These are phyloP conservation scores for Botrytis porri DNA, from an alignment of 2,329 filamentous ascomycete species.

Conservation along the genomic window DNA sequence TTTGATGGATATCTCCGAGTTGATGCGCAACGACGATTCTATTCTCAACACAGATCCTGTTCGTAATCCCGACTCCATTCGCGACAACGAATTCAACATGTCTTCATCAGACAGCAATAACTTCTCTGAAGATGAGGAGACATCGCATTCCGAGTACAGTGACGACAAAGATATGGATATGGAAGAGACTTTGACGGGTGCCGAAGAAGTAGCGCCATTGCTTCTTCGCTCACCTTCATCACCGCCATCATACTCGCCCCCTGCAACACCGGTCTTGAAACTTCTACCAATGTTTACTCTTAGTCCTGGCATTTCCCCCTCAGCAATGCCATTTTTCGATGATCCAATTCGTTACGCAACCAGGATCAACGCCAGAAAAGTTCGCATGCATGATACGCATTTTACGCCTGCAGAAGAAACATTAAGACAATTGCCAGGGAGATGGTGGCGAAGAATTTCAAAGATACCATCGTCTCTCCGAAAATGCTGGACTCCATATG, in stretches of 20 bases:
- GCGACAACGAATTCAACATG: neutral
- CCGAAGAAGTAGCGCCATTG: too few relatives aligned
- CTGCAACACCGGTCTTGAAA: neutral
- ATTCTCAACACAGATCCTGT: too few relatives aligned
- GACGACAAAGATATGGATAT: neutral
- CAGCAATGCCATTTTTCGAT: neutral
- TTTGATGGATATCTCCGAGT: neutral
- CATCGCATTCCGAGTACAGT: neutral
- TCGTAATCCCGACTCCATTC: neutral
- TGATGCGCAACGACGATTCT: neutral
- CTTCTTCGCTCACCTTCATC: neutral
- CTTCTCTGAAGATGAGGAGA: neutral
- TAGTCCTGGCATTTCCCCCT: neutral
- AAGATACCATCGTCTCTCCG: neutral
- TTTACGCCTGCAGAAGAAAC: neutral
- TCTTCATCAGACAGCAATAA: too few relatives aligned
- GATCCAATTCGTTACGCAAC: neutral
- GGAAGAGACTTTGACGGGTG: neutral
- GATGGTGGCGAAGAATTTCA: neutral
- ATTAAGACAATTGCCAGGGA: neutral
- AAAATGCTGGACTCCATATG: constrained; percentile 12
- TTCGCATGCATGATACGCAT: neutral
- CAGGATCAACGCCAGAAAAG: constrained; percentile 6
- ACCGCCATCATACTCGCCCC: neutral
- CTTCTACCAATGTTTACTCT: neutral